Conservation (phyloP, 345 rosid species). For the Pistacia atlantica region DNA sequence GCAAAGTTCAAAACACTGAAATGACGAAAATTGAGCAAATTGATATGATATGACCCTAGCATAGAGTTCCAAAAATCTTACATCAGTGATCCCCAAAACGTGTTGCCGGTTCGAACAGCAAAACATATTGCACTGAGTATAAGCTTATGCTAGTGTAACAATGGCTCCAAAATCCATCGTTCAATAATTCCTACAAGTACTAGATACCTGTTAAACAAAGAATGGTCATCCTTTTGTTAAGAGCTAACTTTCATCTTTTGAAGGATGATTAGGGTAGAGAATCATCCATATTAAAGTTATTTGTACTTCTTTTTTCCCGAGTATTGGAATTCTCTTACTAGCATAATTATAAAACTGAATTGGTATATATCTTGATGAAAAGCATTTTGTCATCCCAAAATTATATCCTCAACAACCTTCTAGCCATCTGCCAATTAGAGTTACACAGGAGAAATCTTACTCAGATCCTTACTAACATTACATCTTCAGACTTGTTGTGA, state of each 20-base stretch:
- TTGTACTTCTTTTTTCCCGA: neutral
- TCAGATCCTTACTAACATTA: neutral
- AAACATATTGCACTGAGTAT: constrained; percentile 63
- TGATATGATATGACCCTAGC: neutral
- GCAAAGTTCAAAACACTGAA: neutral
- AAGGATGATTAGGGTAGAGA: neutral
- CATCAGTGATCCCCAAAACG: constrained; percentile 77
- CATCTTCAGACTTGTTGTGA: too few relatives aligned
- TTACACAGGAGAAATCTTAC: neutral
- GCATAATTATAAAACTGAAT: neutral
- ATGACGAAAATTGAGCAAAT: neutral
- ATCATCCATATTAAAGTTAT: too few relatives aligned
- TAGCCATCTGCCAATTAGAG: neutral
- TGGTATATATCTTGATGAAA: neutral
- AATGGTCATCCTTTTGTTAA: neutral
- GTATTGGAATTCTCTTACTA: too few relatives aligned
- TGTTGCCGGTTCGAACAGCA: constrained; percentile 78
- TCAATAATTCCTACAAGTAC: constrained; percentile 74
- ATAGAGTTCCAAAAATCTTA: constrained; percentile 31
- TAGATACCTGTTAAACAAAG: constrained; percentile 58
- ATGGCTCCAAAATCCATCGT: constrained; percentile 69
- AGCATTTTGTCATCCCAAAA: neutral
- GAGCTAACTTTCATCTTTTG: neutral
- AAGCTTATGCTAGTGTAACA: constrained; percentile 60
- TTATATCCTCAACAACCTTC: neutral